phyloP scores from a whole-genome alignment of 164 flowering plant species.

The Protea cynaroides region DNA sequence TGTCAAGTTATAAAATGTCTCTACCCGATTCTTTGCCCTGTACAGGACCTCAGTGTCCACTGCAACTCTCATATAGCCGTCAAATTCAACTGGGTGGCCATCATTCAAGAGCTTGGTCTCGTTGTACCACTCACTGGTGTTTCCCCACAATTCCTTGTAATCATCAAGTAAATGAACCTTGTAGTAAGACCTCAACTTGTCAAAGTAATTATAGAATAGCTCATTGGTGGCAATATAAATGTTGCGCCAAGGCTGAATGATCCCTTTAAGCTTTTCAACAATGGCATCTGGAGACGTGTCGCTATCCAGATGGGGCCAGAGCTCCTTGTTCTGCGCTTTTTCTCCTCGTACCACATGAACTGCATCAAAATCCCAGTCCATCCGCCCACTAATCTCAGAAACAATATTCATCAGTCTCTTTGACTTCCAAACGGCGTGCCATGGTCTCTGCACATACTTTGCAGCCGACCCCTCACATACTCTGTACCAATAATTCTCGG shows the following conservation, averaged over 20 bases:
- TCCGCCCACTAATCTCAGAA: conserved; percentile 70
- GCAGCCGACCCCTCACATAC: conserved; percentile 92
- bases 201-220: conserved; percentile 79
- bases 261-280: conserved; percentile 47
- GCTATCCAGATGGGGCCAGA: conserved; percentile 83
- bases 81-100: conserved; percentile 78
- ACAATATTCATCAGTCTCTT: conserved; percentile 95
- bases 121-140: conserved; percentile 86
- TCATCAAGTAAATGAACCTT: conserved; percentile 88
- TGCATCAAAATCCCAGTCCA: conserved; percentile 99
- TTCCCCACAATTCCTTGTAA: conserved; percentile 74
- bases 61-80: conserved; percentile 92
- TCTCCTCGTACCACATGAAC: conserved; percentile 93
- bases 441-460: conserved; percentile 75
- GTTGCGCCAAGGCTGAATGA: conserved; percentile 70
- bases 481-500: conserved; percentile 94
- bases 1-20: conserved; percentile 86
- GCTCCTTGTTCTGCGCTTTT: conserved; percentile 75
- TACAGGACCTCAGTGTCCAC: conserved; percentile 92
- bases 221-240: conserved; percentile 89
- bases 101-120: conserved; percentile 63
- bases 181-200: conserved; percentile 73
- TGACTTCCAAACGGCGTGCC: conserved; percentile 95
- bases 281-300: conserved; percentile 80
- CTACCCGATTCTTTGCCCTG: conserved; percentile 76